These are phyloP conservation scores for Coemansia umbellata DNA, from an alignment of 192 early-diverging fungal species.

Conservation along the genomic window DNA sequence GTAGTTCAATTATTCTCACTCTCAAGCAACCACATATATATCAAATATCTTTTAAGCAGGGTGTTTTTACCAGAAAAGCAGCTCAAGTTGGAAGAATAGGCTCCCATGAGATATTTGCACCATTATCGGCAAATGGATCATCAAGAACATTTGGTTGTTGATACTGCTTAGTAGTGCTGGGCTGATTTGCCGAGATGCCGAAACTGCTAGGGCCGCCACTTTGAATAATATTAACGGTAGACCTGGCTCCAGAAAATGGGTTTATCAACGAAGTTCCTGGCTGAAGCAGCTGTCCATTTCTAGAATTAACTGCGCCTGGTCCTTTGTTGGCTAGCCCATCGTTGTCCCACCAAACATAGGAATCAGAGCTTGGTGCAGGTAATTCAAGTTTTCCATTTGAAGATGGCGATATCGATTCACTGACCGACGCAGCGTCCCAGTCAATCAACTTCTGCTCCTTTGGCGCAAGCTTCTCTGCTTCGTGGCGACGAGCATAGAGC, in stretches of 20 bases:
- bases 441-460: conserved; percentile 33
- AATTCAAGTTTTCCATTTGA: neutral
- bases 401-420: neutral
- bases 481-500: conserved; percentile 27
- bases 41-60: too few relatives aligned
- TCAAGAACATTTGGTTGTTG: conserved; percentile 7
- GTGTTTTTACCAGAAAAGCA: neutral
- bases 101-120: conserved; percentile 18
- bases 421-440: conserved; percentile 8
- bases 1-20: too few relatives aligned
- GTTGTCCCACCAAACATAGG: conserved; percentile 32
- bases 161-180: neutral
- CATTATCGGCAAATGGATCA: conserved; percentile 42
- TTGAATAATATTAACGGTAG: conserved; percentile 14
- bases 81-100: conserved; percentile 21
- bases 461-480: neutral
- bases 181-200: neutral
- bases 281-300: neutral
- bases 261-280: conserved; percentile 6
- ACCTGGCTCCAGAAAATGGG: conserved; percentile 22
- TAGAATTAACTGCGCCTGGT: too few relatives aligned
- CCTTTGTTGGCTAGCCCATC: neutral
- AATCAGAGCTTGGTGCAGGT: conserved; percentile 35
- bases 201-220: neutral
- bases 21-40: too few relatives aligned